Percentiles rank a stretch among this genome's conserved stretches.
phyloP scores from a whole-genome alignment of 345 rosid species.

The Brassica nigra region DNA sequence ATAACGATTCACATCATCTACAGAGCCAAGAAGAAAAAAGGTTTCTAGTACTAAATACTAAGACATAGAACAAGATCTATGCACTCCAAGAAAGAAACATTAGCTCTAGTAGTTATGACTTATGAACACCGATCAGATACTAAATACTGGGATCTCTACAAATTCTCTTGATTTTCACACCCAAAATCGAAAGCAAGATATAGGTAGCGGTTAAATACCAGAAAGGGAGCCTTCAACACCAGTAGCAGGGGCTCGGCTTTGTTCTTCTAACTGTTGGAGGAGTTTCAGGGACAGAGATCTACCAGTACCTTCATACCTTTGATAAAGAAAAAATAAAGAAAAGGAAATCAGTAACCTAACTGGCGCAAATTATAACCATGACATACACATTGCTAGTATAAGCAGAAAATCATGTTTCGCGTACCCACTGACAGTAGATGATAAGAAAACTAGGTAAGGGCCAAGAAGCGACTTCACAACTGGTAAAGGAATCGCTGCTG shows the following conservation, averaged over 20 bases:
- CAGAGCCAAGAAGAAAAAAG: neutral
- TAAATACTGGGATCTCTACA: slow-evolving; percentile 7
- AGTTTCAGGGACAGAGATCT: slow-evolving; percentile 96
- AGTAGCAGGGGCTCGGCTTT: slow-evolving; percentile 64
- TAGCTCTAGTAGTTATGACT: neutral
- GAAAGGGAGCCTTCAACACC: slow-evolving; percentile 67
- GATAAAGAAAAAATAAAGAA: slow-evolving; percentile 16
- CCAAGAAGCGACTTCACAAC: slow-evolving; percentile 90
- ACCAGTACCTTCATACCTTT: slow-evolving; percentile 97
- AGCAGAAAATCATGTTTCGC: slow-evolving; percentile 24
- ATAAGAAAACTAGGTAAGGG: slow-evolving; percentile 90
- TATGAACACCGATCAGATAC: neutral
- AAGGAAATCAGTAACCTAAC: slow-evolving; percentile 7
- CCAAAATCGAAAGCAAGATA: too few species aligned
- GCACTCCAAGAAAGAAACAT: slow-evolving; percentile 3
- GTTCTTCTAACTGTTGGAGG: slow-evolving; percentile 87
- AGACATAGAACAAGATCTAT: neutral
- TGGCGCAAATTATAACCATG: slow-evolving; percentile 11
- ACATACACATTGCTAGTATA: slow-evolving; percentile 27
- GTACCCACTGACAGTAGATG: slow-evolving; percentile 98
- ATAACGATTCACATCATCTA: neutral
- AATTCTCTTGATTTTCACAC: neutral
- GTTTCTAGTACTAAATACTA: neutral
- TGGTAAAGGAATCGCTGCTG: slow-evolving; percentile 98
- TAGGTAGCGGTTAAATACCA: slow-evolving; percentile 51